Percentiles rank a stretch among this genome's conserved stretches.
Evolutionary conservation across 2,329 filamentous ascomycete species (phyloP).

Genomic region (Tothia fuscella): DNA sequence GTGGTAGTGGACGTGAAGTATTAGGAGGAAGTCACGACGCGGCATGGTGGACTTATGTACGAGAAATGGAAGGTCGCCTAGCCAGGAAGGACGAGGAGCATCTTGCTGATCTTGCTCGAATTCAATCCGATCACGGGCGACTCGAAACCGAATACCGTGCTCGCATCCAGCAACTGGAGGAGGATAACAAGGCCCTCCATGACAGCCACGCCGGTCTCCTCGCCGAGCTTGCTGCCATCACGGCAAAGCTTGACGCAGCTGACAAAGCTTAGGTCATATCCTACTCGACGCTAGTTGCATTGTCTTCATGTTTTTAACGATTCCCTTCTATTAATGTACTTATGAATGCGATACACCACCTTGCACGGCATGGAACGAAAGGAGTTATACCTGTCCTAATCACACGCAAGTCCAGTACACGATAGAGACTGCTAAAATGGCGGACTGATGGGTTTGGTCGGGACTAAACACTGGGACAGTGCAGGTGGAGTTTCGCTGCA

Average conservation of each 20-base stretch:
- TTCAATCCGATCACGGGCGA: conserved; percentile 28
- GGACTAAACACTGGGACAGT: too few relatives aligned
- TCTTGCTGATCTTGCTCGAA: conserved; percentile 29
- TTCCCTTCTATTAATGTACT: conserved; percentile 12
- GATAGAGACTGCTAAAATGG: conserved; percentile 17
- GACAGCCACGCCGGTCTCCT: conserved; percentile 18
- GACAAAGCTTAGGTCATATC: conserved; percentile 1
- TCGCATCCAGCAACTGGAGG: conserved; percentile 1
- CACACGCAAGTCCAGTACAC: conserved; percentile 19
- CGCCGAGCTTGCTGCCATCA: background rate
- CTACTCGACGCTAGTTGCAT: conserved; percentile 1
- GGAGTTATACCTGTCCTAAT: conserved; percentile 7
- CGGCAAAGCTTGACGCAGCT: conserved; percentile 23
- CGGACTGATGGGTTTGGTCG: too few relatives aligned
- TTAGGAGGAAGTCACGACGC: conserved; percentile 36
- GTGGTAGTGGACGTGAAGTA: conserved; percentile 54
- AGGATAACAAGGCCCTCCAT: conserved; percentile 37
- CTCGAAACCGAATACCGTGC: background rate
- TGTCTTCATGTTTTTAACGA: conserved; percentile 3
- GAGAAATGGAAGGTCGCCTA: conserved; percentile 49
- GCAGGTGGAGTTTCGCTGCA: too few relatives aligned
- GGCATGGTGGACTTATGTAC: conserved; percentile 61
- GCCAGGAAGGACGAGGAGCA: conserved; percentile 36
- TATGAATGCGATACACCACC: conserved; percentile 13
- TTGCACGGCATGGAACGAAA: background rate